Evolutionary conservation across 768 basidiomycete species (phyloP), one percentile per base, ranked within the genome.

Genomic region (Mycena epipterygia): DNA sequence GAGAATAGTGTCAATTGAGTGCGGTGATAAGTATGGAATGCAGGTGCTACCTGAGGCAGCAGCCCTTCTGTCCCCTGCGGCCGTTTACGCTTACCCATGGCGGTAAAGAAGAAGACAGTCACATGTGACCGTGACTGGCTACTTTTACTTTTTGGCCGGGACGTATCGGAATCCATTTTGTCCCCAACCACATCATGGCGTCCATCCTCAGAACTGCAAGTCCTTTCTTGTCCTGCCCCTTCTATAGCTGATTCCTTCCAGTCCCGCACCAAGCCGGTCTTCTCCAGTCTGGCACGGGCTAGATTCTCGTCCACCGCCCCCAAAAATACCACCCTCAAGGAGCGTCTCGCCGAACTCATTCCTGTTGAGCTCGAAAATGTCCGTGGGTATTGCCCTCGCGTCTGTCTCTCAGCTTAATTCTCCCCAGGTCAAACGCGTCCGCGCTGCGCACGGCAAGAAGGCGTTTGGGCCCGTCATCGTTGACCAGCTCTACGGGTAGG

Each of bases 281-380:
- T 85, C 73, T 79, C 81, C 44, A 76, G 83, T 23, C 76, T 85
- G 65, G 82, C 85, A 41, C 84, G 87, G 37, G 85, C 85, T 73
- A 87, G 91, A 62, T 89, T 91, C 75, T 89, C 89, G 55, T 92
- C 92, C n/a, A 86, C 91, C 19, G 82, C 86, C 49, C 78, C 89
- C 33, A 93, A 91, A 81, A 89, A 89, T 49, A 86, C 89, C 68
- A 90, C 95, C 30, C 89, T 99, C 79, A 97, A 97, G 86, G 96
- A 98, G 83, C 89, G 95, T 60, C 88, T 99, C 70, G 90, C 94
- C 37, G 95, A 98, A 84, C 90, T 98, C 81, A 98, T 99, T 76
- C 97, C 97, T 67, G 86, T 87, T 71, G 93, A 97, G 79, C 88
- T 92, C 66, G 92, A 93, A 79, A 89, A 90, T 79, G 92, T 92